Base-by-base conservation (phyloP, 345 rosid genomes). In the Citrus glauca region DNA sequence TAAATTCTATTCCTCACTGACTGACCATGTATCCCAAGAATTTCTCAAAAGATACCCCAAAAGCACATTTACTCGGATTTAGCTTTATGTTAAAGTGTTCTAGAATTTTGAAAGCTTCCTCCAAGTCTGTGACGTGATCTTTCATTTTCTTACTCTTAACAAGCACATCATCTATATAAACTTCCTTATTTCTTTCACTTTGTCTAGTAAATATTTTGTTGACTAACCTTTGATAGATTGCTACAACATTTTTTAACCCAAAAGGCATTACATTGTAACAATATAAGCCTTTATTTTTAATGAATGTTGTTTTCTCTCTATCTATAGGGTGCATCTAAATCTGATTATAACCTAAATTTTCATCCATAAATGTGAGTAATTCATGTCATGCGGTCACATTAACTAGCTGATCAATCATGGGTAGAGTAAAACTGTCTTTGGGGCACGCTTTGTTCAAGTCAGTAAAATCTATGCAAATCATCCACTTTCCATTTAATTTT, bases 41-140 rank as follows among this genome's bases (percentile, higher is more conserved):
- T 5, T 56, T 56, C 7, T 1, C 4, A 0, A 0, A 56, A 0
- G 22, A 19, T 19, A 56, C n/a, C 6, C 60, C 0, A 8, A 56
- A 56, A 20, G 2, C 10, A 20, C 8, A 56, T 56, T 56, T 56
- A 19, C 24, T 19, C 4, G 1, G 10, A 4, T 56, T 56, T 2
- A 56, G 10, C 10, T 5, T 56, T 2, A 56, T 56, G 0, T 22
- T 22, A 22, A 19, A 19, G 7, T 22, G 1, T 9, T 22, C 22
- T 0, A 22, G 7, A 4, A 20, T 22, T 8, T 5, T 2, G 9
- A 56, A 56, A 0, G 9, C 3, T 19, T 56, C 9, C 0, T 22
- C 3, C 0, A 20, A 8, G n/a, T 56, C 1, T 6, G 25, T 22
- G 3, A 56, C 3, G 4, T 56, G n/a, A 8, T 56, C 24, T 0